phyloP scores from a whole-genome alignment of 176 grass and related monocot genomes.

The Oryza punctata region DNA sequence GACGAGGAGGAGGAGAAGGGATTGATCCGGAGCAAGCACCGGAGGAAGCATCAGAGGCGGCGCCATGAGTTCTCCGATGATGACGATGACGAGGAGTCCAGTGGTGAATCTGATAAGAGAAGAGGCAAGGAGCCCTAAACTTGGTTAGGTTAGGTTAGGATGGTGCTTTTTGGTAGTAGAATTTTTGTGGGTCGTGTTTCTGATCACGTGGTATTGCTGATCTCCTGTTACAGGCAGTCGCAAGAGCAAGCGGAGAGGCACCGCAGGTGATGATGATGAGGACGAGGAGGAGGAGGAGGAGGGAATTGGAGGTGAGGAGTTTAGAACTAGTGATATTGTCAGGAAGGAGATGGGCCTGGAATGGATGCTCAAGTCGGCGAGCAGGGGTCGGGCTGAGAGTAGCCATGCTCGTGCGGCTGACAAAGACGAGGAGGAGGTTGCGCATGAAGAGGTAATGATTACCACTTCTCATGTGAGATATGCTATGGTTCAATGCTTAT shows the following conservation, averaged over 20 bases:
- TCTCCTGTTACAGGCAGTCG: constrained; percentile 34
- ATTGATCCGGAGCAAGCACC: constrained; percentile 46
- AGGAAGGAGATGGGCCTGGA: constrained; percentile 93
- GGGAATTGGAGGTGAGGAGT: constrained; percentile 18
- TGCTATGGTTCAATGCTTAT: not conserved
- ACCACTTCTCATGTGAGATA: not conserved
- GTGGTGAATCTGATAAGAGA: constrained; percentile 34
- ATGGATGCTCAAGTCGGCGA: constrained; percentile 90
- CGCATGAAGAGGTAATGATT: constrained; percentile 64
- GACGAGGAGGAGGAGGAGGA: constrained; percentile 42
- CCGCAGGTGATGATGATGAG: constrained; percentile 7
- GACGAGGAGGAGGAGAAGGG: constrained; percentile 45
- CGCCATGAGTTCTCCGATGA: constrained; percentile 40
- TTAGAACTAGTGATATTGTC: constrained; percentile 54
- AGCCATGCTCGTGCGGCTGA: constrained; percentile 19
- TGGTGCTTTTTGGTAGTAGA: constrained; percentile 4
- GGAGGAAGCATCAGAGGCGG: constrained; percentile 31
- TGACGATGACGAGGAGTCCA: constrained; percentile 34
- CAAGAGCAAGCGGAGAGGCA: constrained; percentile 18
- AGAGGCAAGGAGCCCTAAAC: constrained; percentile 39
- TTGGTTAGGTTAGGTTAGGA: not conserved
- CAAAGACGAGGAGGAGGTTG: constrained; percentile 32
- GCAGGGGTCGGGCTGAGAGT: constrained; percentile 37
- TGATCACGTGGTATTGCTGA: not conserved
- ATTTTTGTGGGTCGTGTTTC: not conserved